Evolutionary conservation across 768 basidiomycete genomes (phyloP).

Genomic region (Tricholoma furcatifolium): DNA sequence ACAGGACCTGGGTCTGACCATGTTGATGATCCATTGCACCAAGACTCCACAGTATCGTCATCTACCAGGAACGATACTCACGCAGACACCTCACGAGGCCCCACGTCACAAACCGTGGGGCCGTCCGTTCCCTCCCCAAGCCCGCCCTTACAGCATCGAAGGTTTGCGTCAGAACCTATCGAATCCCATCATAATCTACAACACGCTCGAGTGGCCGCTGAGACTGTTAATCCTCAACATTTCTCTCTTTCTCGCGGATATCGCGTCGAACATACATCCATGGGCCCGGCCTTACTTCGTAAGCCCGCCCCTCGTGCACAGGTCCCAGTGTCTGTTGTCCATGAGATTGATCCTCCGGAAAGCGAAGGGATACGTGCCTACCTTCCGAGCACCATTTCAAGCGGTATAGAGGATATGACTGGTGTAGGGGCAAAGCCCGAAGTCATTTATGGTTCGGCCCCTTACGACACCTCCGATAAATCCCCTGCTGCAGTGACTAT

Average conservation of each 20-base stretch:
- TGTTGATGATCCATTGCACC: constrained; percentile 26
- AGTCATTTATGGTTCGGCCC: constrained; percentile 32
- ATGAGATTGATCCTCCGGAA: constrained; percentile 28
- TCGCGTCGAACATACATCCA: constrained; percentile 13
- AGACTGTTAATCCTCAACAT: neutral
- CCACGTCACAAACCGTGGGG: constrained; percentile 13
- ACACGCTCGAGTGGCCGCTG: constrained; percentile 35
- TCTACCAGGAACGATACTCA: constrained; percentile 24
- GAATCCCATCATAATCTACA: constrained; percentile 15
- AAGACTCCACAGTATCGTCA: constrained; percentile 30
- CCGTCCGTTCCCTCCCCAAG: constrained; percentile 12
- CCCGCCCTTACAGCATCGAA: constrained; percentile 30
- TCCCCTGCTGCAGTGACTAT: neutral
- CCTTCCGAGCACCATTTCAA: constrained; percentile 54
- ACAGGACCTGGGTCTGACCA: constrained; percentile 45
- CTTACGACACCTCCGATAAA: constrained; percentile 17
- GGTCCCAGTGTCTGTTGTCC: constrained; percentile 59
- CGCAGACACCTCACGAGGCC: constrained; percentile 20
- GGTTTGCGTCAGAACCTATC: constrained; percentile 35
- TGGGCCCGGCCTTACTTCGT: constrained; percentile 37
- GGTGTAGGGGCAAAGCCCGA: constrained; percentile 51
- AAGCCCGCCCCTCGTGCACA: constrained; percentile 67
- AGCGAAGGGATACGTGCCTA: constrained; percentile 35
- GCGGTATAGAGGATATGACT: constrained; percentile 59
- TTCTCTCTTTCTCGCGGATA: constrained; percentile 9